A percentile compares a stretch with the other conserved stretches of the same genome.
Conservation (phyloP, 176 grass and related monocot genomes). For the Poa pratensis region DNA sequence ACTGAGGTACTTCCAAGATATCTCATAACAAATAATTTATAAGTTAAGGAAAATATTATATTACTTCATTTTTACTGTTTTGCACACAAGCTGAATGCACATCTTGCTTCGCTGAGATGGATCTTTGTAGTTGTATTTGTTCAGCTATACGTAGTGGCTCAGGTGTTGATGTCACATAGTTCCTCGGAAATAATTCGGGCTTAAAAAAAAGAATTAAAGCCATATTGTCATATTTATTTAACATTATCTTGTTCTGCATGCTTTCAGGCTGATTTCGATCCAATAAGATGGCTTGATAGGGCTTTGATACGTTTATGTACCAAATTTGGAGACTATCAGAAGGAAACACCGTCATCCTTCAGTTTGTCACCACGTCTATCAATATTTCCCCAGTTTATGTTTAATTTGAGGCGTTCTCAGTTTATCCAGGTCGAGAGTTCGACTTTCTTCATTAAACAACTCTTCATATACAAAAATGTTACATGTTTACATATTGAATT, state of each 20-base stretch:
- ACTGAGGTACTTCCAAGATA: too few relatives aligned
- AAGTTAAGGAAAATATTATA: too few relatives aligned
- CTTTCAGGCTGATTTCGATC: conserved; percentile 87
- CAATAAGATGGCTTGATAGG: conserved; percentile 92
- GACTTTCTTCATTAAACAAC: neutral
- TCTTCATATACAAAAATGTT: neutral
- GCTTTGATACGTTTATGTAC: conserved; percentile 82
- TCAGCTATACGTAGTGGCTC: neutral
- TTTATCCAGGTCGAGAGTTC: conserved; percentile 81
- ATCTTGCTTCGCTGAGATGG: neutral
- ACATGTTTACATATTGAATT: conserved; percentile 29
- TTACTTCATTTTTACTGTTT: conserved; percentile 18
- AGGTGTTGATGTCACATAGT: conserved; percentile 19
- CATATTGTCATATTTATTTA: conserved; percentile 22
- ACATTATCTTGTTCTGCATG: conserved; percentile 23
- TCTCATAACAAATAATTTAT: too few relatives aligned
- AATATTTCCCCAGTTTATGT: conserved; percentile 97
- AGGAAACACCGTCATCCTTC: conserved; percentile 86
- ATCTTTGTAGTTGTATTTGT: neutral
- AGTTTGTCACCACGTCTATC: conserved; percentile 84
- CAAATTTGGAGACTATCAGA: conserved; percentile 95
- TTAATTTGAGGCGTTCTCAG: conserved; percentile 88
- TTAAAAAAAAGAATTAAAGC: neutral
- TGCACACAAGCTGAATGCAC: conserved; percentile 26
- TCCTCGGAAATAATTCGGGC: neutral